Conservation (phyloP, 2,329 filamentous ascomycete genomes). For the Phaeophleospora eucalypticola region DNA sequence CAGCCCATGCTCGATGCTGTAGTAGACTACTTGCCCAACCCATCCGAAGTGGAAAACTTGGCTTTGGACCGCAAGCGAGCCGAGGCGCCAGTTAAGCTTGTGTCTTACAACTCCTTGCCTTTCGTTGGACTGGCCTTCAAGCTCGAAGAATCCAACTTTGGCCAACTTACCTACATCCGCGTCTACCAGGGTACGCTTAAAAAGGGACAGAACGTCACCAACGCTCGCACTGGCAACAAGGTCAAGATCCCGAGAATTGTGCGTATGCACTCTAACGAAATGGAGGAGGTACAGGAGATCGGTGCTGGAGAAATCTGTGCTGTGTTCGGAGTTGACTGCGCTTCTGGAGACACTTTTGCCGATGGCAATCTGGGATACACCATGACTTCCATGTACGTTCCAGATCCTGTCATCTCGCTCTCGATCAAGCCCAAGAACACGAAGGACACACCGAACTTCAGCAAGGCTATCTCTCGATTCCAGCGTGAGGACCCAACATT, state of each 20-base stretch:
- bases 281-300: conserved; percentile 93
- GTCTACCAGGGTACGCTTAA: conserved; percentile 91
- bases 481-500: conserved; percentile 98
- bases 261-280: conserved; percentile 98
- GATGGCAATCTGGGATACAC: conserved; percentile 88
- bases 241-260: conserved; percentile 96
- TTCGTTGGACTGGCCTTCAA: conserved; percentile 98
- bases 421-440: conserved; percentile 94
- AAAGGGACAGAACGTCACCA: conserved; percentile 89
- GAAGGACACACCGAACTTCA: conserved; percentile 90
- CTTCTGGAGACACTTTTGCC: conserved; percentile 96
- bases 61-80: conserved; percentile 77
- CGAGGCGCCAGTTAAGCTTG: conserved; percentile 78
- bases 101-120: conserved; percentile 88
- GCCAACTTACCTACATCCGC: conserved; percentile 95
- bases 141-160: conserved; percentile 97
- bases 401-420: conserved; percentile 94
- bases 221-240: conserved; percentile 90
- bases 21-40: conserved; percentile 92
- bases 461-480: conserved; percentile 98
- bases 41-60: conserved; percentile 80
- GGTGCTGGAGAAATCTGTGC: conserved; percentile 97
- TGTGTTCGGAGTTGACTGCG: conserved; percentile 96
- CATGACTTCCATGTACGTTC: conserved; percentile 98
- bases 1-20: conserved; percentile 97